Evolutionary conservation across 352 stramenopile species (phyloP).

Genomic region (Albugo laibachii): DNA sequence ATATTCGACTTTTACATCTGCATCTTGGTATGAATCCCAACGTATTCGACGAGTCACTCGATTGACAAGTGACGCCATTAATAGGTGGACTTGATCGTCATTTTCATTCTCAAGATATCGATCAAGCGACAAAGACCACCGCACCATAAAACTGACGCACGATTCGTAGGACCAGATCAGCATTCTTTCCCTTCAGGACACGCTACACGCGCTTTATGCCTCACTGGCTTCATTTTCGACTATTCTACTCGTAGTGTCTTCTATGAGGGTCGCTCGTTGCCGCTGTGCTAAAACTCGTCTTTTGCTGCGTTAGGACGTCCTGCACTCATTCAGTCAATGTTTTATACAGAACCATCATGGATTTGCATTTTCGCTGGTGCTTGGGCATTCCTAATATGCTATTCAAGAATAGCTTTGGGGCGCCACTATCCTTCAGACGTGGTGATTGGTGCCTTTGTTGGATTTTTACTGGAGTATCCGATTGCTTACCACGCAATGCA

Average conservation of each 20-base stretch:
- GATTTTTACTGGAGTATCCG: conserved; percentile 36
- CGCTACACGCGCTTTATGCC: conserved; percentile 49
- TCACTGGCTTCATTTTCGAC: conserved; percentile 42
- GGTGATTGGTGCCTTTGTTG: conserved; percentile 34
- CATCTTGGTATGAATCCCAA: conserved; percentile 14
- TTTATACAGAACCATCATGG: conserved; percentile 19
- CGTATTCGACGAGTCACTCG: neutral
- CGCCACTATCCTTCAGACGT: conserved; percentile 73
- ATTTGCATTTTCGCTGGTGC: conserved; percentile 21
- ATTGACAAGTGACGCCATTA: neutral
- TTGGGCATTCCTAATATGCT: conserved; percentile 52
- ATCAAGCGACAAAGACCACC: conserved; percentile 51
- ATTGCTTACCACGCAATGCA: conserved; percentile 17
- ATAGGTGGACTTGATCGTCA: conserved; percentile 53
- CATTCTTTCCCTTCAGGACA: conserved; percentile 75
- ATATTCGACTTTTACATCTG: conserved; percentile 22
- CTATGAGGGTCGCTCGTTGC: neutral
- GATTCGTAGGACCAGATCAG: conserved; percentile 66
- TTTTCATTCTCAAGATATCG: conserved; percentile 54
- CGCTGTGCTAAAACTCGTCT: neutral
- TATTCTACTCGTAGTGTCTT: conserved; percentile 13
- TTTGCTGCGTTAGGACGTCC: conserved; percentile 13
- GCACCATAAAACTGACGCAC: conserved; percentile 47
- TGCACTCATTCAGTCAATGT: conserved; percentile 22
- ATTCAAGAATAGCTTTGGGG: conserved; percentile 59